These are phyloP conservation scores for Mortierella sp. DNA, from an alignment of 371 early-diverging fungal genomes.

Conservation along the genomic window DNA sequence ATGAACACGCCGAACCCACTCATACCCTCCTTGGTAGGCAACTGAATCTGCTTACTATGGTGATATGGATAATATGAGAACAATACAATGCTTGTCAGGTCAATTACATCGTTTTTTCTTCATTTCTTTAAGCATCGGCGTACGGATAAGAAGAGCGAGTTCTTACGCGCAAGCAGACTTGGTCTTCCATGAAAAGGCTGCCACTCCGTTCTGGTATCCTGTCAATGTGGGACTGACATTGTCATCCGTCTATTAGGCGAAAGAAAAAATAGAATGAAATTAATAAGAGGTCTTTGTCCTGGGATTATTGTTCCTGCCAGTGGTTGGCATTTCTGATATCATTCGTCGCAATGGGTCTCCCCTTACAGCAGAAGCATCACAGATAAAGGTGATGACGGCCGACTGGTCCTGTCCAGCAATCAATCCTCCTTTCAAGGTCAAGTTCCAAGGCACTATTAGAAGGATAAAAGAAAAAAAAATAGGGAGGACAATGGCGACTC, in stretches of 20 bases:
- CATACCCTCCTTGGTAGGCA: conserved; percentile 33
- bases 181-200: conserved; percentile 41
- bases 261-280: neutral
- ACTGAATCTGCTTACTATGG: conserved; percentile 13
- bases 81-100: neutral
- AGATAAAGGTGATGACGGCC: conserved; percentile 49
- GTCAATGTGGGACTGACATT: conserved; percentile 20
- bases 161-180: conserved; percentile 48
- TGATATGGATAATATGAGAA: neutral
- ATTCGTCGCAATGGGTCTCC: too few species aligned
- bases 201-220: conserved; percentile 29
- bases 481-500: neutral
- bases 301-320: neutral
- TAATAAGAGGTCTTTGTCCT: neutral
- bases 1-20: conserved; percentile 46
- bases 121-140: neutral
- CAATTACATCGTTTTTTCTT: neutral
- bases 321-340: too few species aligned
- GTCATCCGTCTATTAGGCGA: conserved; percentile 24
- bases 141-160: neutral
- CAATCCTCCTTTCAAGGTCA: conserved; percentile 50
- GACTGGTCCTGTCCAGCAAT: conserved; percentile 37
- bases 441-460: conserved; percentile 47
- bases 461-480: neutral
- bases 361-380: conserved; percentile 40